A percentile compares a stretch with the other conserved stretches of the same genome.
These are phyloP conservation scores for Chaetomiaceae sp. DNA, from an alignment of 2,329 filamentous ascomycete genomes.

Conservation along the genomic window DNA sequence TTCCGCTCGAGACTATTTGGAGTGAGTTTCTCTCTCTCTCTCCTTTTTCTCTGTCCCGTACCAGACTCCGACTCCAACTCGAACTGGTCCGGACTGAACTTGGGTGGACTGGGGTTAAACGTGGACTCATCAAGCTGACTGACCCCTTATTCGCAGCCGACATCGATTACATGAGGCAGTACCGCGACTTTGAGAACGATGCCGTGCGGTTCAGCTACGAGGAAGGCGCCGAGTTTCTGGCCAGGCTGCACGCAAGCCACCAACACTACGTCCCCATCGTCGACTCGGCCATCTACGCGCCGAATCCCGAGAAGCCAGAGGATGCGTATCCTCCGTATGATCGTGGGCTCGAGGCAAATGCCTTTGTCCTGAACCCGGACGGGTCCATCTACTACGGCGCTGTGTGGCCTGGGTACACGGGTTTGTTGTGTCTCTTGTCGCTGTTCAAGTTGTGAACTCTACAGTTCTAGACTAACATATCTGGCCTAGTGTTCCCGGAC, in stretches of 20 bases:
- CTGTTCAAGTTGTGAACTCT: no score
- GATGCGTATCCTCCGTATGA: slow-evolving; percentile 61
- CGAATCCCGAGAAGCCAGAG: slow-evolving; percentile 62
- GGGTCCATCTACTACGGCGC: slow-evolving; percentile 54
- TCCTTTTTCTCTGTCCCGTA: background rate
- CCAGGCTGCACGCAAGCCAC: slow-evolving; percentile 56
- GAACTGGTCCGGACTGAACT: no score
- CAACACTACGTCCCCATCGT: slow-evolving; percentile 73
- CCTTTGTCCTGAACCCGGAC: slow-evolving; percentile 53
- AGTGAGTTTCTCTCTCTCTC: slow-evolving; percentile 29
- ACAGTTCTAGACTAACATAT: no score
- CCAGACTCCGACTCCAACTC: no score
- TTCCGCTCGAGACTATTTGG: slow-evolving; percentile 72
- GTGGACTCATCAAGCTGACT: no score
- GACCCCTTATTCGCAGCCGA: no score
- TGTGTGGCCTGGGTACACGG: slow-evolving; percentile 68
- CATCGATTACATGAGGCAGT: slow-evolving; percentile 65
- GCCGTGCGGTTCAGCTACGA: slow-evolving; percentile 50
- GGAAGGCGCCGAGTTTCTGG: slow-evolving; percentile 56
- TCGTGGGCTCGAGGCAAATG: slow-evolving; percentile 53
- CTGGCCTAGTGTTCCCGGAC: slow-evolving; percentile 68
- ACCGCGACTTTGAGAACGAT: slow-evolving; percentile 60
- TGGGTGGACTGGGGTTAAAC: no score
- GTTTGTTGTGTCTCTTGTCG: background rate
- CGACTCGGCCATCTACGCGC: slow-evolving; percentile 65